Base-by-base conservation (phyloP, 2,329 filamentous ascomycete genomes). In the Pseudocercospora macadamiae region DNA sequence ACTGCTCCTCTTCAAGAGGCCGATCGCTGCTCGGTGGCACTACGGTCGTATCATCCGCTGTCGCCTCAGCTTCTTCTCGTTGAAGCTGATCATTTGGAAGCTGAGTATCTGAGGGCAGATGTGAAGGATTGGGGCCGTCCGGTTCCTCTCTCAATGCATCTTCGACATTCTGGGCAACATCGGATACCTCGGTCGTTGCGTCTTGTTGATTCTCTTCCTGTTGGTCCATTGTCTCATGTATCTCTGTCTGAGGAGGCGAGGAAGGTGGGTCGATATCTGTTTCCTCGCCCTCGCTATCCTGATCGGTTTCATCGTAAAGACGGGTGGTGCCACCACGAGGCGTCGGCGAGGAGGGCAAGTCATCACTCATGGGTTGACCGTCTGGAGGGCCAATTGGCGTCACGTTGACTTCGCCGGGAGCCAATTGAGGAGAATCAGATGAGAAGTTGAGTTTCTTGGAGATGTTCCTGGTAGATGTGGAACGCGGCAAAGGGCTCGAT, bases 341-440 rank as follows among this genome's bases (percentile, higher is more conserved):
- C 1, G 81, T 83, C 3, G 81, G 81, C n/a, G 81, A 83, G 5
- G 80, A 83, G 9, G 75, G 77, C 18, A 81, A 71, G 53, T 80
- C 79, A 23, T 75, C 76, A 49, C 82, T 80, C 74, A 70, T 76
- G 65, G 61, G 65, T 25, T 72, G 68, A 5, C 69, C 64, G 7
- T 76, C 74, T n/a, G 68, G 62, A 8, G 70, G 68, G 16, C 78
- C 68, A 10, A 72, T 76, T 10, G 80, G 80, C 6, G 80, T 82
- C 16, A 72, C 67, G 9, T 74, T 71, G 18, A 70, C 73, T 36
- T 67, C 62, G 0, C 62, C 61, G 3, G 64, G 62, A 14, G 68
- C 67, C 7, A 66, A 37, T 23, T 65, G 19, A 23, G 28, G 56
- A 30, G 21, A 42, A 39, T 63, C 61, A 2, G 63, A 54, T 7